Base-by-base conservation (phyloP, 441 rosid species). In the Erodium texanum region DNA sequence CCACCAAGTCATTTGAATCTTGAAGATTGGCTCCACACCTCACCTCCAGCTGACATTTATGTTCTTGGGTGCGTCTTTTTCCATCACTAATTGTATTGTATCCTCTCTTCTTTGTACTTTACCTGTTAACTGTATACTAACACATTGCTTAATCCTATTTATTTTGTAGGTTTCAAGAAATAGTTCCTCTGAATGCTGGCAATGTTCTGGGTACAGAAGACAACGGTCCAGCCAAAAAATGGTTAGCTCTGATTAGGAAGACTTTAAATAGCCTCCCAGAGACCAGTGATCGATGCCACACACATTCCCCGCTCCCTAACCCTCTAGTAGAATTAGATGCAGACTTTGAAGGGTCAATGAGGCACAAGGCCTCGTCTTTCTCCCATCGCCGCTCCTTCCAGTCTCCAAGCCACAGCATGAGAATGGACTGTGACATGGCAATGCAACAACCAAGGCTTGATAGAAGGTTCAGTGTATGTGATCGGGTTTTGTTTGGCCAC, bases 171-270 rank as follows among this genome's bases (percentile, higher is more conserved):
- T 89, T 92, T 83, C 99, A 94, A 82, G 99, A 94, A 84, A 92
- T 94, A 56, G 98, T 92, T 71, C 98, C 98, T 74, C 81, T 94
- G 69, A 94, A 92, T 79, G 97, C 99, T 67, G 98, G 99, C 38
- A 94, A 94, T 76, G 81, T 94, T 70, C 82, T 94, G 62, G 99
- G 99, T 27, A 84, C 98, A 62, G 99, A 94, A 85, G 98, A 94
- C 82, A 94, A 89, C 72, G 99, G 93, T 16, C 99, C 99, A 19
- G 97, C 99, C 66, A 89, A 85, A 74, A 94, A 92, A 83, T 94
- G 99, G 99, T 77, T 83, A 61, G 81, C 97, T 68, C 87, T 94
- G 16, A 82, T 91, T 48, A 77, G 96, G 34, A 92, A 75, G 83
- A 87, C 97, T 16, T 86, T 94, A 3, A 94, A 94, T 73, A 87